Conservation (phyloP, 352 stramenopile species). For the Phytophthora kernoviae region DNA sequence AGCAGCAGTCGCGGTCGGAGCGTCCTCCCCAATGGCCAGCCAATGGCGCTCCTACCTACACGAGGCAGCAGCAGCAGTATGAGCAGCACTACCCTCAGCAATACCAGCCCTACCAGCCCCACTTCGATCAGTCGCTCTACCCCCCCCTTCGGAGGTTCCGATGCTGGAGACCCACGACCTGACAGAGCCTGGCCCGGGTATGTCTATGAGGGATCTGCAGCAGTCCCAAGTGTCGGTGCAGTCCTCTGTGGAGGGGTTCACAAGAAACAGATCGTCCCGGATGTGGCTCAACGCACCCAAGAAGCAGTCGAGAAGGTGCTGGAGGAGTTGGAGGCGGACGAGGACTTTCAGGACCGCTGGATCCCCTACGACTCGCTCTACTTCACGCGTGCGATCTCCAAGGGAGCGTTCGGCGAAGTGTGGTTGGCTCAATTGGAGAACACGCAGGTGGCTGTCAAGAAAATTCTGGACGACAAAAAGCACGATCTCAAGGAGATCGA, state of each 20-base stretch:
- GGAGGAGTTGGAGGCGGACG: conserved; percentile 61
- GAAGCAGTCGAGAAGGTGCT: conserved; percentile 62
- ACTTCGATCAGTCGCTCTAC: conserved; percentile 21
- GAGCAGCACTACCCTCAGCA: conserved; percentile 4
- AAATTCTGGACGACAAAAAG: conserved; percentile 79
- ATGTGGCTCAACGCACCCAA: conserved; percentile 32
- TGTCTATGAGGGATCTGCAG: conserved; percentile 39
- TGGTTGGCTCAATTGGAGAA: conserved; percentile 85
- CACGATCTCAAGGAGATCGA: conserved; percentile 86
- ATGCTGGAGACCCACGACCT: conserved; percentile 33
- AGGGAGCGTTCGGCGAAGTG: conserved; percentile 81
- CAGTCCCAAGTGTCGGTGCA: conserved; percentile 23
- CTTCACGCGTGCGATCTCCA: conserved; percentile 78
- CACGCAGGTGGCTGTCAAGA: conserved; percentile 81
- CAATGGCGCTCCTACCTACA: conserved; percentile 34
- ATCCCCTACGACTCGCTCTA: conserved; percentile 76
- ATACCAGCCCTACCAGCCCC: not conserved
- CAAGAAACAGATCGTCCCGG: conserved; percentile 26
- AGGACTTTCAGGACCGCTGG: conserved; percentile 51
- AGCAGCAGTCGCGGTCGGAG: conserved; percentile 6
- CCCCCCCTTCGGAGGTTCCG: conserved; percentile 27
- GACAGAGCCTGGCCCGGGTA: conserved; percentile 18
- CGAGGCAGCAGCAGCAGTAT: conserved; percentile 28
- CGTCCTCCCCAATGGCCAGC: conserved; percentile 30
- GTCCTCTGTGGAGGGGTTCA: conserved; percentile 25